These are phyloP conservation scores for Wickerhamomyces chaumierensis DNA, from an alignment of 805 yeast species.

Conservation along the genomic window DNA sequence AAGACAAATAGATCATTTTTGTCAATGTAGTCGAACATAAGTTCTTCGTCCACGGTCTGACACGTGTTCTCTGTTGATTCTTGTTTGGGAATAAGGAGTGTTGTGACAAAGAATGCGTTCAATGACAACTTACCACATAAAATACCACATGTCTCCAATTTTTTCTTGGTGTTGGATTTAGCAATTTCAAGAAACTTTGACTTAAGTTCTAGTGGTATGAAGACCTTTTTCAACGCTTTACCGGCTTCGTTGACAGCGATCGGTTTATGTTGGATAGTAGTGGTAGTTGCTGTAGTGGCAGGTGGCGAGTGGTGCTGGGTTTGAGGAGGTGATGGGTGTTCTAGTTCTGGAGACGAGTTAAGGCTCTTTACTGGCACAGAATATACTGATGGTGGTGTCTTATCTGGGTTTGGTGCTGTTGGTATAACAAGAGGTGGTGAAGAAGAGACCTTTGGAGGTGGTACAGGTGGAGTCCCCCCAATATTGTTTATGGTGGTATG, in stretches of 20 bases:
- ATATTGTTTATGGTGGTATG: background rate
- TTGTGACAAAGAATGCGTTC: conserved; percentile 53
- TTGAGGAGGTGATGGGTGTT: background rate
- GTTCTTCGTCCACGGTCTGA: conserved; percentile 48
- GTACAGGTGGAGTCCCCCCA: conserved; percentile 1
- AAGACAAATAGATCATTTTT: conserved; percentile 44
- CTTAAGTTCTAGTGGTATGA: conserved; percentile 35
- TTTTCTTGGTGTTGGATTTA: conserved; percentile 32
- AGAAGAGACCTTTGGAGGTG: conserved; percentile 2
- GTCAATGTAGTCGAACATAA: conserved; percentile 44
- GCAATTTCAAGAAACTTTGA: conserved; percentile 35
- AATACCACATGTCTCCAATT: conserved; percentile 58
- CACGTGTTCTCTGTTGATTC: conserved; percentile 54
- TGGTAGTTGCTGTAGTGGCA: too few relatives aligned
- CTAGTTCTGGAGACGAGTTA: background rate
- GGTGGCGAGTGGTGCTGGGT: background rate
- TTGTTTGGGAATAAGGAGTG: conserved; percentile 52
- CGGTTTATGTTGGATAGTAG: conserved; percentile 23
- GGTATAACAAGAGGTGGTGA: background rate
- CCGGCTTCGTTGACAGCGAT: conserved; percentile 44
- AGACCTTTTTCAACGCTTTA: conserved; percentile 38
- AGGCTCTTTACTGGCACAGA: too few relatives aligned
- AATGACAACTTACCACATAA: conserved; percentile 50
- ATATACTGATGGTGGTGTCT: background rate
- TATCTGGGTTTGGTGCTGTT: too few relatives aligned